Conservation (phyloP, 2,329 filamentous ascomycete species). For the Fusarium avenaceum region DNA sequence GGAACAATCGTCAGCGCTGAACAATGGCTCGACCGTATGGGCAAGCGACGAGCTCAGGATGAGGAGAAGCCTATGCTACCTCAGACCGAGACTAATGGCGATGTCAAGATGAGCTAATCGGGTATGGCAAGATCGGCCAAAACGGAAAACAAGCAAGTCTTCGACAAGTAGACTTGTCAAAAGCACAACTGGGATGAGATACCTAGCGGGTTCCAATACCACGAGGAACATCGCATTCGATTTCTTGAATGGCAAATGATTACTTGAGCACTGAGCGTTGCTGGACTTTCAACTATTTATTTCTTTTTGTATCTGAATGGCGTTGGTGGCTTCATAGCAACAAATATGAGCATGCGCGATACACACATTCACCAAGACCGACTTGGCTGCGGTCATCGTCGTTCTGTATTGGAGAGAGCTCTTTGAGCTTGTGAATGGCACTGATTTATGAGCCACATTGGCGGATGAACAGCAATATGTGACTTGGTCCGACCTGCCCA, state of each 20-base stretch:
- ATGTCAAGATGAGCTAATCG: constrained; percentile 50
- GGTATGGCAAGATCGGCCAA: background rate
- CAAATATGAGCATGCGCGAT: constrained; percentile 25
- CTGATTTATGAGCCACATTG: too few relatives aligned
- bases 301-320: constrained; percentile 19
- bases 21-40: constrained; percentile 87
- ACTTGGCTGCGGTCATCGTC: too few relatives aligned
- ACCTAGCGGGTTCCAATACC: constrained; percentile 18
- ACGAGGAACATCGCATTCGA: constrained; percentile 22
- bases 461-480: too few relatives aligned
- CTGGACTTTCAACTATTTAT: constrained; percentile 19
- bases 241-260: constrained; percentile 14
- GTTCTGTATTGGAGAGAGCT: background rate
- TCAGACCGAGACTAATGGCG: constrained; percentile 41
- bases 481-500: too few relatives aligned
- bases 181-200: constrained; percentile 13
- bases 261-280: constrained; percentile 9
- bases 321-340: constrained; percentile 41
- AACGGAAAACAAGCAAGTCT: constrained; percentile 19
- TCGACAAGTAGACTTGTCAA: constrained; percentile 11
- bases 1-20: constrained; percentile 92
- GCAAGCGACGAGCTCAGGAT: constrained; percentile 55
- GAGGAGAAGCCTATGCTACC: constrained; percentile 49
- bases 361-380: too few relatives aligned
- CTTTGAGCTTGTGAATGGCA: too few relatives aligned